These are phyloP conservation scores for Coemansia sp. DNA, from an alignment of 192 early-diverging fungal species.

Conservation along the genomic window DNA sequence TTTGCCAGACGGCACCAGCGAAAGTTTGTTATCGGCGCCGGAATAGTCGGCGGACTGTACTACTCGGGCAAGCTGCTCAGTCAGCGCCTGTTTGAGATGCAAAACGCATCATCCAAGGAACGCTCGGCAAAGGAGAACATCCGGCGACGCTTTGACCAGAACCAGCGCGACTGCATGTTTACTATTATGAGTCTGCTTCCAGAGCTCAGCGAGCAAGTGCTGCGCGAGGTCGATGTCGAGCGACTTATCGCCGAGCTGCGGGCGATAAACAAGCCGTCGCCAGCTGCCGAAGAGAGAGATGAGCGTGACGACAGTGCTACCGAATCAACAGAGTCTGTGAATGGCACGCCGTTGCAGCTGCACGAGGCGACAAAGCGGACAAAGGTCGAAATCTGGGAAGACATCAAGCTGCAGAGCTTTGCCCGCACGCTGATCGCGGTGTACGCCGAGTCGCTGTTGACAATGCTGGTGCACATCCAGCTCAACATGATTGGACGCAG, in stretches of 20 bases:
- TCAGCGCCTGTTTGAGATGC: constrained; percentile 71
- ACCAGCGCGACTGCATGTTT: constrained; percentile 88
- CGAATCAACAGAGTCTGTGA: not conserved
- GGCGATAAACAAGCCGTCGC: constrained; percentile 28
- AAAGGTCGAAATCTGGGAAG: constrained; percentile 81
- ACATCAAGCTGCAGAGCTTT: constrained; percentile 88
- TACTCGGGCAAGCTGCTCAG: constrained; percentile 72
- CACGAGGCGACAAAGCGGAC: constrained; percentile 37
- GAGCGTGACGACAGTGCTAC: too few species aligned
- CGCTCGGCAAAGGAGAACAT: constrained; percentile 64
- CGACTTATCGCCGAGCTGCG: constrained; percentile 53
- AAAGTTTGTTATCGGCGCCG: constrained; percentile 64
- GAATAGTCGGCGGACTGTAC: constrained; percentile 70
- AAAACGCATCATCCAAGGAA: constrained; percentile 65
- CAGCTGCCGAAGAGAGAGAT: too few species aligned
- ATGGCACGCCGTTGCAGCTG: not conserved
- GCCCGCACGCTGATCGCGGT: constrained; percentile 80
- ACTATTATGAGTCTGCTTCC: constrained; percentile 83
- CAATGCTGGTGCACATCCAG: constrained; percentile 81
- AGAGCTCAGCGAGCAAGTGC: constrained; percentile 73
- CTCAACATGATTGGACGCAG: constrained; percentile 88
- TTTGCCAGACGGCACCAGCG: constrained; percentile 70
- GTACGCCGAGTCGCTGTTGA: constrained; percentile 85
- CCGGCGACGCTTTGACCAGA: constrained; percentile 89
- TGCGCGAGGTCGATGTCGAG: constrained; percentile 80